phyloP scores from a whole-genome alignment of 2,329 filamentous ascomycete species.

The Neofusicoccum kwambonambiense region DNA sequence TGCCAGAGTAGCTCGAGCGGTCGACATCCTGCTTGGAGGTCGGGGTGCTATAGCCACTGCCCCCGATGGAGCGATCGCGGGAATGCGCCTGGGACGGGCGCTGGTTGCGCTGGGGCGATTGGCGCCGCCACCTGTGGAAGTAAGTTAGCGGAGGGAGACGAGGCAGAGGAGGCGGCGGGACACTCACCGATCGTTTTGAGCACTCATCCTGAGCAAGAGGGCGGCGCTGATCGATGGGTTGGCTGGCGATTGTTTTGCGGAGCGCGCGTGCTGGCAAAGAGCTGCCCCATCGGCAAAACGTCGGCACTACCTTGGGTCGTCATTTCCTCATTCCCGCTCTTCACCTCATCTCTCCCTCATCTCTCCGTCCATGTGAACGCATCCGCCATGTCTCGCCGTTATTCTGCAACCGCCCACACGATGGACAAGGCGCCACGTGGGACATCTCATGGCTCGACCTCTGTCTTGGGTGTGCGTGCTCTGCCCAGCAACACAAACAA shows the following conservation, averaged over 20 bases:
- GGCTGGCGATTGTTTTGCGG: constrained; percentile 14
- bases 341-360: too few species aligned
- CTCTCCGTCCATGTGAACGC: too few species aligned
- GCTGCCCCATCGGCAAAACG: too few species aligned
- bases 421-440: too few species aligned
- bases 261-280: not conserved
- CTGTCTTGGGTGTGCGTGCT: too few species aligned
- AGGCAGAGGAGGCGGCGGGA: not conserved
- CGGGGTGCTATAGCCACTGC: constrained; percentile 32
- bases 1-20: constrained; percentile 31
- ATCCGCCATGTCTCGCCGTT: too few species aligned
- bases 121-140: constrained; percentile 17
- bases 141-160: not conserved
- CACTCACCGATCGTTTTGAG: constrained; percentile 13
- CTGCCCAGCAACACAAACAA: too few species aligned
- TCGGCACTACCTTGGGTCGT: too few species aligned
- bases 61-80: constrained; percentile 25
- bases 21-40: constrained; percentile 33
- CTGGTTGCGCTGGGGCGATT: constrained; percentile 22
- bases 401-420: too few species aligned
- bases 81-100: constrained; percentile 20
- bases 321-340: too few species aligned
- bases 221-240: constrained; percentile 17
- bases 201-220: constrained; percentile 16
- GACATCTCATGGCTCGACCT: too few species aligned